Evolutionary conservation across 106 monocot species (phyloP).

Genomic region (Iris macrosiphon): DNA sequence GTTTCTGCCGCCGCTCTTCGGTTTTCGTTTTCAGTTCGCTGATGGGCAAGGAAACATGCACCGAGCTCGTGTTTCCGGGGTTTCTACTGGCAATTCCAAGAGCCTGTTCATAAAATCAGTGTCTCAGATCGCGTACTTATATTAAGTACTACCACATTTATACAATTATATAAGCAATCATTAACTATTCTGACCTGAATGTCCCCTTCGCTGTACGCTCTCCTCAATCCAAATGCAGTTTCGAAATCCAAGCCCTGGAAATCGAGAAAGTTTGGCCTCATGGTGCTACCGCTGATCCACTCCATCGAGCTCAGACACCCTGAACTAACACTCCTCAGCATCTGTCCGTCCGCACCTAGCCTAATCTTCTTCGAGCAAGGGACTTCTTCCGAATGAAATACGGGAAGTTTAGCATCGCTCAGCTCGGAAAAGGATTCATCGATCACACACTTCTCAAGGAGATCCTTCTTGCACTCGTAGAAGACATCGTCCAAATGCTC

Average conservation of each 20-base stretch:
- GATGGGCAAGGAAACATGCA: constrained; percentile 21
- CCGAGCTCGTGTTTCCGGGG: constrained; percentile 4
- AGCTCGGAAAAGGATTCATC: constrained; percentile 37
- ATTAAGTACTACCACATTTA: constrained; percentile 8
- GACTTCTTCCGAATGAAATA: constrained; percentile 22
- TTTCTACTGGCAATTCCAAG: constrained; percentile 24
- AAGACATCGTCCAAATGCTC: constrained; percentile 57
- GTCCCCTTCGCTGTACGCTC: constrained; percentile 66
- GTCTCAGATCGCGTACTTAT: not conserved
- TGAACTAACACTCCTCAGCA: constrained; percentile 62
- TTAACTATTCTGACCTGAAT: constrained; percentile 30
- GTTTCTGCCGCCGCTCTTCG: constrained; percentile 76
- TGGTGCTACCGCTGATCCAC: constrained; percentile 22
- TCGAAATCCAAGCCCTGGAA: constrained; percentile 57
- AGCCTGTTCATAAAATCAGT: constrained; percentile 27
- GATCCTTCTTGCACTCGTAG: constrained; percentile 72
- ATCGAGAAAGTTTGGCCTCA: constrained; percentile 43
- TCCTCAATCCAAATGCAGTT: constrained; percentile 51
- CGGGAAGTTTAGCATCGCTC: constrained; percentile 36
- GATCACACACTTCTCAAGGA: constrained; percentile 41
- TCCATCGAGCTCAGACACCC: constrained; percentile 55
- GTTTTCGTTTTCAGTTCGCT: constrained; percentile 40
- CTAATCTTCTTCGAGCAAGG: constrained; percentile 10
- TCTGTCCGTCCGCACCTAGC: constrained; percentile 12
- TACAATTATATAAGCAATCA: not conserved